Base-by-base conservation (phyloP, 148 eudicot species). In the Silene uniflora region DNA sequence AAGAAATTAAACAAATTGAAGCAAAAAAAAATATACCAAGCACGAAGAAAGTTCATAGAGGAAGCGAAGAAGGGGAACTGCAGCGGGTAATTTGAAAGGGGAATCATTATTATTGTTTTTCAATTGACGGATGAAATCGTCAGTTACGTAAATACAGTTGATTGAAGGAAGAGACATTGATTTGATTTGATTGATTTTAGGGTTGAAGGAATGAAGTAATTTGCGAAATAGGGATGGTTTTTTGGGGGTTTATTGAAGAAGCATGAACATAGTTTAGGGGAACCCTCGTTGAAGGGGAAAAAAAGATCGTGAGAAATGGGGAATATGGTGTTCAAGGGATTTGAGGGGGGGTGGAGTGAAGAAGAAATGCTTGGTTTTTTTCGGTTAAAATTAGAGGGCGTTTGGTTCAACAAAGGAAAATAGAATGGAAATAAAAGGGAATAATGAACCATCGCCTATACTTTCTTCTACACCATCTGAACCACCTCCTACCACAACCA, bases 21-120 rank as follows among this genome's bases (percentile, higher is more conserved):
- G 2, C 72, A 12, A 29, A 14, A 64, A 0, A 32, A 39, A 9
- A 25, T 8, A 23, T 77, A 95, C 99, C 89, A 91, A 71, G n/a
- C 84, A 73, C 86, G 82, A 91, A 67, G 86, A 88, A 23, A 95
- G 99, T 80, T 95, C 97, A 39, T 80, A 95, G 56, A 91, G 86
- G 78, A 88, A 95, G 16, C 99, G 96, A 59, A 91, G 89, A 63
- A 77, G 69, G 0, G 89, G 83, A 14, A 85, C 91, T 3, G 89
- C 88, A 3, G 81, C 73, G 3, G 91, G 81, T 39, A 76, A 75
- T 73, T 82, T 92, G 79, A 88, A 89, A 71, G 74, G 75, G 61
- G 90, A 81, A 84, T 89, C 89, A 58, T 89, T 90, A 58, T 73
- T 87, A 58, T 89, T 90, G 59, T 73, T 86, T 58, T 86, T 91